These are phyloP conservation scores for Brettanomyces bruxellensis DNA, from an alignment of 805 yeast genomes.

Conservation along the genomic window DNA sequence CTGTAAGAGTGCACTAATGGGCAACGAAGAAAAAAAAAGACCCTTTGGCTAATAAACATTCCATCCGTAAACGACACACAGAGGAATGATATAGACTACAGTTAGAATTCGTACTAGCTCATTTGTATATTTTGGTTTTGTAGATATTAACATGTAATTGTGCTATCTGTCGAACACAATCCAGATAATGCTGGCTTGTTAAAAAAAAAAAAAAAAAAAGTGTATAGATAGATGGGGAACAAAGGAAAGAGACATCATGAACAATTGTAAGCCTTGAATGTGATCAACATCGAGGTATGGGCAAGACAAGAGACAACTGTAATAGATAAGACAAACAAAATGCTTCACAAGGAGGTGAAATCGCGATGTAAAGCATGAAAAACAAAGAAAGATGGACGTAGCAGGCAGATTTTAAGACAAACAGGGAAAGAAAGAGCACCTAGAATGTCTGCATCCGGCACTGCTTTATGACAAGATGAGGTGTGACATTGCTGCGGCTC, in stretches of 20 bases:
- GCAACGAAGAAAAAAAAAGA: no score
- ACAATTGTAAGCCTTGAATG: neutral
- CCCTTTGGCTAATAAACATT: no score
- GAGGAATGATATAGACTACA: neutral
- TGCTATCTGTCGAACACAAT: neutral
- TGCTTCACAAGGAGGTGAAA: neutral
- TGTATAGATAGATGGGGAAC: neutral
- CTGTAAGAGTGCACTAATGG: no score
- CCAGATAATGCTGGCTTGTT: neutral
- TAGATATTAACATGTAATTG: neutral
- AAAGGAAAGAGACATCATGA: neutral
- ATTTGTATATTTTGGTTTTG: neutral
- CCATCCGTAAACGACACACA: no score
- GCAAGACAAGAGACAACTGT: neutral
- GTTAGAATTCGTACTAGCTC: neutral
- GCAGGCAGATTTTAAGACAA: no score
- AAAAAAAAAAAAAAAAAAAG: neutral
- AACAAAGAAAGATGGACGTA: no score
- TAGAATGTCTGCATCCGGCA: no score
- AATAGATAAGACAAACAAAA: neutral
- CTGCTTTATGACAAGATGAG: no score
- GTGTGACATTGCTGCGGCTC: no score
- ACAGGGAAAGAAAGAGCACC: no score
- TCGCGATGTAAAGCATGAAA: no score
- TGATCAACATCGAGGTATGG: neutral